Conservation (phyloP, 495 filamentous ascomycete genomes). For the Aspergillus nidulans region DNA sequence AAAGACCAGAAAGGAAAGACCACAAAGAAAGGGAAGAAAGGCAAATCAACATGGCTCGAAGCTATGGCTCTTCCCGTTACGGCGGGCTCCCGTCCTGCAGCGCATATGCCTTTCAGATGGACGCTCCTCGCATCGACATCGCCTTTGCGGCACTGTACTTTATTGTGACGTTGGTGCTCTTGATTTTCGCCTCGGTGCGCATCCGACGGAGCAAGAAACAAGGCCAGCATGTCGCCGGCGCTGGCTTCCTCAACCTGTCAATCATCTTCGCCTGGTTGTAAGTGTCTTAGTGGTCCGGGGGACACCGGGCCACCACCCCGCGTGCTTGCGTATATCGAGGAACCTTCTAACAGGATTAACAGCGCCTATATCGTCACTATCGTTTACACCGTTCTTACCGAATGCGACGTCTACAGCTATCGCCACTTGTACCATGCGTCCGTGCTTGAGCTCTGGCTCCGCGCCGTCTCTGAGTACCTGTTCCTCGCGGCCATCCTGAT, state of each 20-base stretch:
- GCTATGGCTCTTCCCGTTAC: not conserved
- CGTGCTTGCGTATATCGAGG: not conserved
- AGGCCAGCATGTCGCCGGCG: not conserved
- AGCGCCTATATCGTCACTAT: not conserved
- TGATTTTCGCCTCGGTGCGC: not conserved
- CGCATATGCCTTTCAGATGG: not conserved
- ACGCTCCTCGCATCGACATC: not conserved
- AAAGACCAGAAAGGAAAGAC: not conserved
- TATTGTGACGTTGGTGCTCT: not conserved
- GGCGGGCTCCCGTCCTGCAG: not conserved
- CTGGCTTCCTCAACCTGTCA: not conserved
- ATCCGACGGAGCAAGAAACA: not conserved
- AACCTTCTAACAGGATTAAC: not conserved
- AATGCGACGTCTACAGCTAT: not conserved
- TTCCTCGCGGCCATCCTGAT: not conserved
- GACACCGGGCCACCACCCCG: not conserved
- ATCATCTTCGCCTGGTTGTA: not conserved
- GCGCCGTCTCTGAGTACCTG: not conserved
- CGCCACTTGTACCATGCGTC: not conserved
- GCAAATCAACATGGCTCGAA: slow-evolving; percentile 8
- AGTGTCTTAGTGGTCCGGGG: not conserved
- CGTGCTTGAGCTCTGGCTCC: not conserved
- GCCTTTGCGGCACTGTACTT: not conserved
- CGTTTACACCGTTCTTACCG: not conserved
- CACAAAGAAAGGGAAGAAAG: too few species aligned